Conservation (phyloP, 2,329 filamentous ascomycete genomes). For the Cercospora zeina region DNA sequence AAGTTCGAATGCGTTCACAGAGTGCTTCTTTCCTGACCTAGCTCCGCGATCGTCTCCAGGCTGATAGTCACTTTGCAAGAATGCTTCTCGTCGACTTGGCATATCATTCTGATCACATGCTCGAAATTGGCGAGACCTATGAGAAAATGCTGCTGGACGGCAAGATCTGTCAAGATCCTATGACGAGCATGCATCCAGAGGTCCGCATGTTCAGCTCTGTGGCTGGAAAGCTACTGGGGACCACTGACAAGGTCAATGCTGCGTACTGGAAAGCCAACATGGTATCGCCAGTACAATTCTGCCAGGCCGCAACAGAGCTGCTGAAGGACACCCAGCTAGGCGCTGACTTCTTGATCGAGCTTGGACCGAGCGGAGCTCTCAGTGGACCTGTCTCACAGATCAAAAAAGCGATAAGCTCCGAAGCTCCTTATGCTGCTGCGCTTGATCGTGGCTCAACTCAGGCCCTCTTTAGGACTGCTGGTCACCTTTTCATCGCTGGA, state of each 20-base stretch:
- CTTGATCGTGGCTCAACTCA: not conserved
- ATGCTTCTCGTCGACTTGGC: slow-evolving; percentile 46
- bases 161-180: not conserved
- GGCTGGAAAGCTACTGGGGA: not conserved
- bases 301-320: not conserved
- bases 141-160: not conserved
- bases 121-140: not conserved
- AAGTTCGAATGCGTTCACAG: not conserved
- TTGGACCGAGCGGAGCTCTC: slow-evolving; percentile 9
- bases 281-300: not conserved
- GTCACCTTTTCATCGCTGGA: not conserved
- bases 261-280: slow-evolving; percentile 9
- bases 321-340: slow-evolving; percentile 1
- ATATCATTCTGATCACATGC: slow-evolving; percentile 47
- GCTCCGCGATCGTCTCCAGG: not conserved
- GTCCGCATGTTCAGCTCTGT: not conserved
- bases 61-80: slow-evolving; percentile 35
- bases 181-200: not conserved
- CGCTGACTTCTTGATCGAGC: slow-evolving; percentile 9
- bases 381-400: slow-evolving; percentile 4
- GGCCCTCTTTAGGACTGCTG: not conserved
- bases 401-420: not conserved
- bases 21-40: not conserved
- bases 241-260: not conserved
- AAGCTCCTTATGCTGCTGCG: not conserved